Conservation (phyloP, 116 monocot genomes). For the Phalaenopsis hybrid region DNA sequence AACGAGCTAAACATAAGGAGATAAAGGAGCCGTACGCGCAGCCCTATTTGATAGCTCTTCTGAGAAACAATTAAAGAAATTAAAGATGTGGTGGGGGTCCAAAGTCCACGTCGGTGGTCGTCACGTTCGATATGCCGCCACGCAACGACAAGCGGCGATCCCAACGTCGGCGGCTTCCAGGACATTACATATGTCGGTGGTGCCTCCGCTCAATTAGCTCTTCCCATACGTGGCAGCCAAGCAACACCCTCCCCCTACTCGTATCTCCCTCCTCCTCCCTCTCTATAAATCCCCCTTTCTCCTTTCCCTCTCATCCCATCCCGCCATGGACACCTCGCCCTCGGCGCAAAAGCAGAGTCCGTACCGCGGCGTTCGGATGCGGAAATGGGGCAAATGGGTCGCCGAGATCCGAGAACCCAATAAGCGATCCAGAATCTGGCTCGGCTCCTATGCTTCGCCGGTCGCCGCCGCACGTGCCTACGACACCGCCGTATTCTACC, state of each 20-base stretch:
- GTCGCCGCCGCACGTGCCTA: constrained; percentile 79
- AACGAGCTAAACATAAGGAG: too few relatives aligned
- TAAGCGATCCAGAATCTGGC: constrained; percentile 83
- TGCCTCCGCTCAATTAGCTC: background rate
- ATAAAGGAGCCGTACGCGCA: too few relatives aligned
- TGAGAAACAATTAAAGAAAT: too few relatives aligned
- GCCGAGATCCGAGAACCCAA: constrained; percentile 88
- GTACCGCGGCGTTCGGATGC: constrained; percentile 72
- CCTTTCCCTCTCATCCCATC: background rate
- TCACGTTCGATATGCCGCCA: constrained; percentile 1
- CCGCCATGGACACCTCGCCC: background rate
- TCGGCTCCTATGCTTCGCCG: constrained; percentile 78
- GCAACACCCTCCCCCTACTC: background rate
- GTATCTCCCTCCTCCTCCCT: background rate
- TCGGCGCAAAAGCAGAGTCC: constrained; percentile 13
- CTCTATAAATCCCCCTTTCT: background rate
- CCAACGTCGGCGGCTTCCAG: background rate
- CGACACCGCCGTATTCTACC: constrained; percentile 80
- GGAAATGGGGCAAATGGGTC: constrained; percentile 96
- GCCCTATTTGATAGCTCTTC: too few relatives aligned
- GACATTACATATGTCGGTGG: constrained; percentile 1
- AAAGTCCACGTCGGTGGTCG: constrained; percentile 17
- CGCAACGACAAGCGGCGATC: background rate
- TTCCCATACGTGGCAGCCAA: background rate
- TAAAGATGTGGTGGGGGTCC: background rate